Conservation (phyloP, 345 rosid genomes). For the Aegle marmelos region DNA sequence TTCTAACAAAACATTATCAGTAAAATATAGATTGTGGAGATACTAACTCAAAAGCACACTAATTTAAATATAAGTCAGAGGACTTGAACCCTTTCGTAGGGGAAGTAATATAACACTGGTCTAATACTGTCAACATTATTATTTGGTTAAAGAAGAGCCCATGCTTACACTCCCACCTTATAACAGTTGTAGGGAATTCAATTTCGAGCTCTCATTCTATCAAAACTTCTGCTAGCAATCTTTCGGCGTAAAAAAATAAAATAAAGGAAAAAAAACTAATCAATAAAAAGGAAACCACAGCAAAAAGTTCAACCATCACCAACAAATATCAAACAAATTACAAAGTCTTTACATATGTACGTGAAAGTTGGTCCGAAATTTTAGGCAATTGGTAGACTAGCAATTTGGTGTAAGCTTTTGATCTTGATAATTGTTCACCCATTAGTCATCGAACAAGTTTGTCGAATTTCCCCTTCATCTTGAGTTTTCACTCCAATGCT, state of each 20-base stretch:
- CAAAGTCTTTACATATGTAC: background rate
- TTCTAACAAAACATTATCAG: too few species aligned
- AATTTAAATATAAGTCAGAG: too few species aligned
- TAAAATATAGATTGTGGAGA: too few species aligned
- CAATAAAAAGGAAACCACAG: background rate
- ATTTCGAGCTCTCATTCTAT: background rate
- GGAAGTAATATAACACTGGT: too few species aligned
- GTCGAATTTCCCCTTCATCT: constrained; percentile 68
- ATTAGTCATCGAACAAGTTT: constrained; percentile 46
- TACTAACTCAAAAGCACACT: too few species aligned
- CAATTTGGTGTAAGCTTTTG: background rate
- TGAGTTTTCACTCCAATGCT: constrained; percentile 60
- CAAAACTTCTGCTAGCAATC: background rate
- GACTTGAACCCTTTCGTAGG: too few species aligned
- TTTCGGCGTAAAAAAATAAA: background rate
- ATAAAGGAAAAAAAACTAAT: background rate
- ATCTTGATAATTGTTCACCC: background rate
- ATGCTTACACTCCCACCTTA: background rate
- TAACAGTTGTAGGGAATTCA: background rate
- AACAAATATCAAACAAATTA: background rate
- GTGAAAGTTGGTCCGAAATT: background rate
- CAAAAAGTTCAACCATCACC: too few species aligned
- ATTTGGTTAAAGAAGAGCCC: background rate
- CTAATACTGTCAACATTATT: too few species aligned
- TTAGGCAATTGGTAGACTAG: background rate